A percentile compares a stretch with the other conserved stretches of the same genome.
Evolutionary conservation across 176 grass and related monocot genomes (phyloP).

Genomic region (Carex scoparia): DNA sequence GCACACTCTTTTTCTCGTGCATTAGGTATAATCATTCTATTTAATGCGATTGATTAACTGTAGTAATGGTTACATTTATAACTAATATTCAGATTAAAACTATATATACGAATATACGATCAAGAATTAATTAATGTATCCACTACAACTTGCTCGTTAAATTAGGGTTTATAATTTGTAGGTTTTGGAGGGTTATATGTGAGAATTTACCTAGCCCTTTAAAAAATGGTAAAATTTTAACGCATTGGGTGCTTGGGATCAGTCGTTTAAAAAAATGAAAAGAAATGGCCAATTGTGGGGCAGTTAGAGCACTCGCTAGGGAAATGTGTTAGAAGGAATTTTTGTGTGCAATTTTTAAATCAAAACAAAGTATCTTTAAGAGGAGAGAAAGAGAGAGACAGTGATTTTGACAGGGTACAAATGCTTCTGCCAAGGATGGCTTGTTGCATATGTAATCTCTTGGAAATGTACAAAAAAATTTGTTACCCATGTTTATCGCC

Average conservation of each 20-base stretch:
- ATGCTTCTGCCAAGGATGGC: conserved; percentile 23
- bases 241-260: conserved; percentile 38
- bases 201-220: conserved; percentile 15
- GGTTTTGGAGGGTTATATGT: not conserved
- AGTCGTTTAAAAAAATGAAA: conserved; percentile 29
- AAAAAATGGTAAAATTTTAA: conserved; percentile 18
- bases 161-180: too few relatives aligned
- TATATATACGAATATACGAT: too few relatives aligned
- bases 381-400: not conserved
- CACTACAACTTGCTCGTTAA: too few relatives aligned
- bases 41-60: too few relatives aligned
- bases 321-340: conserved; percentile 35
- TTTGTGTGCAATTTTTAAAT: conserved; percentile 23
- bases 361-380: conserved; percentile 33
- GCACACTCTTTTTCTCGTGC: too few relatives aligned
- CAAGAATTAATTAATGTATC: too few relatives aligned
- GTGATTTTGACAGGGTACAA: conserved; percentile 69
- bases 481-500: not conserved
- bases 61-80: too few relatives aligned
- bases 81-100: too few relatives aligned
- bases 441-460: conserved; percentile 22
- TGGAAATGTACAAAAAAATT: conserved; percentile 9
- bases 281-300: conserved; percentile 31
- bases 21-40: too few relatives aligned
- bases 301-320: conserved; percentile 40